Evolutionary conservation across 345 rosid species (phyloP), one percentile per base, ranked within the genome.

Genomic region (Brassica incana): DNA sequence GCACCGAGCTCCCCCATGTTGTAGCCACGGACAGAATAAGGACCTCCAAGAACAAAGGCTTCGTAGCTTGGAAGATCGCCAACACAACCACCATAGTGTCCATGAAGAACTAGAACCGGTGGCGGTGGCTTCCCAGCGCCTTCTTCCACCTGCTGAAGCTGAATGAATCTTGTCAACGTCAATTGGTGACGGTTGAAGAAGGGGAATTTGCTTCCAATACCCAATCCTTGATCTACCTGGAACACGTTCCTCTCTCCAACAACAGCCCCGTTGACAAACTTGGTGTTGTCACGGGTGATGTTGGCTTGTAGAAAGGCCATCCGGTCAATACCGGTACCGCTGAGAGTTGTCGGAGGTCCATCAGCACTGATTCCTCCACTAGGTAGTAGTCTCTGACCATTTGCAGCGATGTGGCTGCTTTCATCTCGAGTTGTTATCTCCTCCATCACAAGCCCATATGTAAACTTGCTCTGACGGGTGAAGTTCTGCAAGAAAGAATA

Each of bases 1-100:
- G 97, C 94, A 50, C 99, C 99, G 50, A 93, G 85, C 88, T 96
- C 99, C 6, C 98, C 99, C 99, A 96, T 96, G 86, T 90, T 96
- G 90, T 96, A 96, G 64, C 98, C 99, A 78, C 98, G 87, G 20
- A 96, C 98, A 38, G 99, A 96, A 69, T 96, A 96, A 3, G 98
- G 99, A 56, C 98, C 99, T n/a, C 98, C 99, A 33, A 96, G 97
- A 23, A 91, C 90, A 77, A 96, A 96, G 33, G 97, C 97, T 80
- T 96, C 99, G 77, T 96, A 96, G 83, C 97, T 92, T 56, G 99
- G 92, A 78, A 95, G 97, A 75, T 95, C 99, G 8, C 99, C 99
- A 58, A 96, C 97, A 72, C 97, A 96, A 5, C 98, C 98, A 70
- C 98, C 98, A n/a, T 95, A 95, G 85, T 95, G 99, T 15, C 99